These are phyloP conservation scores for Tremellales sp. DNA, from an alignment of 1,284 basidiomycete species.

Conservation along the genomic window DNA sequence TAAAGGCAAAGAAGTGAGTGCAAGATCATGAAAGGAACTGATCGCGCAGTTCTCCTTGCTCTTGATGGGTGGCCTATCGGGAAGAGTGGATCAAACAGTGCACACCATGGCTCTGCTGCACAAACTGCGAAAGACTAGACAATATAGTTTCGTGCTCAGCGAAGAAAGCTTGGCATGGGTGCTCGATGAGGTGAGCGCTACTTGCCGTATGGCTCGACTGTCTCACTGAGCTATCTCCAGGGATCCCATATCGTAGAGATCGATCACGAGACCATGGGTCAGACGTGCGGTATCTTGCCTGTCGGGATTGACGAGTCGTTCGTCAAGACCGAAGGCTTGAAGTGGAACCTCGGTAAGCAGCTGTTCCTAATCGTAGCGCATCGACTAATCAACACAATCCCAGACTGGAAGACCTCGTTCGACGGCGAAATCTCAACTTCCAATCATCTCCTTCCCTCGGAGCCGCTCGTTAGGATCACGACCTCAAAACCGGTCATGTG, in stretches of 20 bases:
- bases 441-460: conserved; percentile 72
- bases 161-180: conserved; percentile 89
- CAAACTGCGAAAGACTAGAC: conserved; percentile 65
- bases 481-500: conserved; percentile 85
- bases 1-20: conserved; percentile 8
- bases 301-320: conserved; percentile 72
- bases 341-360: conserved; percentile 79
- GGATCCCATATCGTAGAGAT: conserved; percentile 75
- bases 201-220: conserved; percentile 1
- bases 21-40: not conserved
- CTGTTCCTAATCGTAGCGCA: not conserved
- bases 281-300: conserved; percentile 89
- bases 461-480: conserved; percentile 55
- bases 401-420: conserved; percentile 64
- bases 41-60: conserved; percentile 61
- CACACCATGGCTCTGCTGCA: conserved; percentile 83
- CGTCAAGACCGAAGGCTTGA: conserved; percentile 75
- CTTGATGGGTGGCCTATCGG: conserved; percentile 82
- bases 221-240: conserved; percentile 47
- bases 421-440: conserved; percentile 83
- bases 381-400: conserved; percentile 7
- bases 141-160: conserved; percentile 69
- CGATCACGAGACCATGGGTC: conserved; percentile 69
- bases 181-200: conserved; percentile 61
- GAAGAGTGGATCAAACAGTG: conserved; percentile 89